Evolutionary conservation across 164 flowering plant genomes (phyloP), one percentile per base, ranked within the genome.

Genomic region (Akebia trifoliata): DNA sequence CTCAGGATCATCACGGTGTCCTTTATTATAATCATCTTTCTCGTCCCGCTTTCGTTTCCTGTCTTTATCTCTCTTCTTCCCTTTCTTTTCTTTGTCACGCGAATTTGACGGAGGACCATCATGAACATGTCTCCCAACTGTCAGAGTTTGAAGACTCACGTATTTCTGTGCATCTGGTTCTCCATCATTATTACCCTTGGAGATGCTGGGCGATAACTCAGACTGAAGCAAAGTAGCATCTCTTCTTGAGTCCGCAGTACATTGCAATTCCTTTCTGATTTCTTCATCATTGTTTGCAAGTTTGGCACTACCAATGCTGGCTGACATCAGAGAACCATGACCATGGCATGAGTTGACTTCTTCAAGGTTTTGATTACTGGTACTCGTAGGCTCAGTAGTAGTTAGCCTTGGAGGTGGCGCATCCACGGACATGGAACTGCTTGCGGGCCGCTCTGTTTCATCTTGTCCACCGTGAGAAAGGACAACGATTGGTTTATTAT

Each of bases 341-440:
- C 81, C 86, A 54, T 81, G 90, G 65, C 80, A 82, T 3, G 98
- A 92, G 50, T 85, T 82, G 14, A 78, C 90, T 65, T 93, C 97
- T 66, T 90, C 95, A 8, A 79, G 29, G 59, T 79, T 83, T 37
- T 76, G 89, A 62, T 81, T 76, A 64, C 82, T 72, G 4, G 56
- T 62, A 56, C 83, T 81, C 52, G 67, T 68, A 17, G 70, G 68
- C 21, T 78, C 89, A 2, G 46, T 53, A n/a, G 46, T 53, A n/a
- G 74, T 62, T 59, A 72, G 72, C 62, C 87, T 77, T 20, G 62
- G 76, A 2, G 95, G 90, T 36, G 95, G 90, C 32, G 95, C 99
- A 73, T 90, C 93, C 14, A 93, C 95, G 21, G 99, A 93, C 56
- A 82, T 76, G 14, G 94, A 90, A 69, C 99, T 90, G 74, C 85